Base-by-base conservation (phyloP, 306 rosid species). In the Carpinus viminea region DNA sequence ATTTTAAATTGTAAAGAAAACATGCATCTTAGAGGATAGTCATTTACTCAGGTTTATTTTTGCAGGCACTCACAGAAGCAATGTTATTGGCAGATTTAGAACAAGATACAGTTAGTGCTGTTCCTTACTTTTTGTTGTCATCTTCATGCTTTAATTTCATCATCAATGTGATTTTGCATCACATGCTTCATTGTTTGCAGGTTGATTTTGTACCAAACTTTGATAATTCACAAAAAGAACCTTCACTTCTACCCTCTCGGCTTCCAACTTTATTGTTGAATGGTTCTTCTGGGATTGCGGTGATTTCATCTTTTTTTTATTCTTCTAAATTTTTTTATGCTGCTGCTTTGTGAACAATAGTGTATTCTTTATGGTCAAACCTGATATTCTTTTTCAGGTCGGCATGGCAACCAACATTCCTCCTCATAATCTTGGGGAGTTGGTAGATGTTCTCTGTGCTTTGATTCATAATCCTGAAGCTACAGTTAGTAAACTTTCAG, bases 361-460 rank as follows among this genome's bases (percentile, higher is more conserved):
- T 62, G 53, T 36, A 12, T 57, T 52, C 76, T 20, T 45, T 84
- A 21, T 83, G 74, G 81, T 82, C 38, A 80, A 28, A 13, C 50
- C 57, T 73, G 54, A 47, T 70, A 76, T 79, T 48, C 41, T 55
- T 60, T 82, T 80, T 61, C 87, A 95, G 99, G 99, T 95, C 71
- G 99, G 99, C 83, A 95, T 95, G 99, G 99, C 99, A 16, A 95
- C 99, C 79, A 95, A 90, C 80, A 93, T 95, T 83, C 98, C 99
- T 78, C 99, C 99, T 26, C 99, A 95, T 89, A 95, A 95, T 88
- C 96, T 95, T 51, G 99, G 91, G 75, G 99, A 95, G 87, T 74
- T 95, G 82, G 97, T 95, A 70, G 98, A 95, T 81, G 97, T 84
- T 66, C 96, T 95, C 0, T 73, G 98, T 76, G 98, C 86, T 52